Conservation (phyloP, 2,329 filamentous ascomycete genomes). For the Hypoxylon sp. region DNA sequence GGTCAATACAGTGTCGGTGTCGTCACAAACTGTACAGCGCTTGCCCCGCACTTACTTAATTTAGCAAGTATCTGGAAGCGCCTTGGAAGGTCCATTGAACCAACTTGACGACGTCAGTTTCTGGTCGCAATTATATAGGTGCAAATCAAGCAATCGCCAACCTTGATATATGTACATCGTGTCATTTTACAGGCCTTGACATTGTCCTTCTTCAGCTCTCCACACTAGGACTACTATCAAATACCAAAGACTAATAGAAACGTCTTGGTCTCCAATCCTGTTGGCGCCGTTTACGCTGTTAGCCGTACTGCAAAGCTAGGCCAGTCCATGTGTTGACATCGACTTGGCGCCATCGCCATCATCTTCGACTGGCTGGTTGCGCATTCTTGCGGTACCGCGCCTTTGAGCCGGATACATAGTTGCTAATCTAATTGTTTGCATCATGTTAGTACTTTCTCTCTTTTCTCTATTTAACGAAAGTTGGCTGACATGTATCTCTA, state of each 20-base stretch:
- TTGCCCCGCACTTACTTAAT: conserved; percentile 1
- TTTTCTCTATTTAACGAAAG: conserved; percentile 5
- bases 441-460: conserved; percentile 26
- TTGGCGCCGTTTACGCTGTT: not conserved
- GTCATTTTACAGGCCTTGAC: not conserved
- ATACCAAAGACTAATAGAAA: not conserved
- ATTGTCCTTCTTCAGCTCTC: not conserved
- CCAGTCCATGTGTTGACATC: not conserved
- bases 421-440: not conserved
- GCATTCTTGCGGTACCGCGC: not conserved
- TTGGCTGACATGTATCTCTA: conserved; percentile 17
- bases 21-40: not conserved
- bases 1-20: not conserved
- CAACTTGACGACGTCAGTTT: not conserved
- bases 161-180: not conserved
- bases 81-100: not conserved
- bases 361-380: conserved; percentile 11
- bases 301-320: not conserved
- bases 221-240: not conserved
- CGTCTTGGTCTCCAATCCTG: not conserved
- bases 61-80: not conserved
- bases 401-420: not conserved
- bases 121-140: not conserved
- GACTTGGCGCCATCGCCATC: not conserved
- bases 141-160: not conserved